A percentile compares a stretch with the other conserved stretches of the same genome.
These are phyloP conservation scores for Misopates orontium DNA, from an alignment of 257 asterid species.

Conservation along the genomic window DNA sequence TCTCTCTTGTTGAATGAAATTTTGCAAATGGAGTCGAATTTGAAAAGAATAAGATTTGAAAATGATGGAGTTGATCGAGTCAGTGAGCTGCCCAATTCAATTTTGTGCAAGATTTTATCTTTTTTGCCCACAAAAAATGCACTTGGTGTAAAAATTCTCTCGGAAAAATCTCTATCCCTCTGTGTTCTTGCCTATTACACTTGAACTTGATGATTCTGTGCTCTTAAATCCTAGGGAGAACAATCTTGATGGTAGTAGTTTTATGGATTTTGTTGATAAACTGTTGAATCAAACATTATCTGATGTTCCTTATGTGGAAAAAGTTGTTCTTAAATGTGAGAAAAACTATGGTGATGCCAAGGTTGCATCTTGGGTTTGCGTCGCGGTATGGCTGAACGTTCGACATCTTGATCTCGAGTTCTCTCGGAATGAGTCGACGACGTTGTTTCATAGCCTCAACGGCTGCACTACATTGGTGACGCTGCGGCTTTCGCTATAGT, in stretches of 20 bases:
- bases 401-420: not conserved
- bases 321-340: not conserved
- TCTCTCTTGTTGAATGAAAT: too few relatives aligned
- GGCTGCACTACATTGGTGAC: slow-evolving; percentile 3
- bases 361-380: not conserved
- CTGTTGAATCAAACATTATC: not conserved
- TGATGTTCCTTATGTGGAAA: not conserved
- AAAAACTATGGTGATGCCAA: not conserved
- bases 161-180: not conserved
- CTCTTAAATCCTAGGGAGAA: not conserved
- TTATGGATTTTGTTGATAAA: not conserved
- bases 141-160: not conserved
- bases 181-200: not conserved
- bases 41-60: too few relatives aligned
- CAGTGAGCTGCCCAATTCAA: not conserved
- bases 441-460: not conserved
- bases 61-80: not conserved
- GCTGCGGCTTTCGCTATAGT: not conserved
- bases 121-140: slow-evolving; percentile 1
- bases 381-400: not conserved
- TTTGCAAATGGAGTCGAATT: too few relatives aligned
- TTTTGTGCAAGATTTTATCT: not conserved
- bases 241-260: not conserved
- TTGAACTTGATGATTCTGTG: not conserved
- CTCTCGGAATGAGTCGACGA: not conserved